Conservation (phyloP, 441 rosid species). For the Populus hybrid region DNA sequence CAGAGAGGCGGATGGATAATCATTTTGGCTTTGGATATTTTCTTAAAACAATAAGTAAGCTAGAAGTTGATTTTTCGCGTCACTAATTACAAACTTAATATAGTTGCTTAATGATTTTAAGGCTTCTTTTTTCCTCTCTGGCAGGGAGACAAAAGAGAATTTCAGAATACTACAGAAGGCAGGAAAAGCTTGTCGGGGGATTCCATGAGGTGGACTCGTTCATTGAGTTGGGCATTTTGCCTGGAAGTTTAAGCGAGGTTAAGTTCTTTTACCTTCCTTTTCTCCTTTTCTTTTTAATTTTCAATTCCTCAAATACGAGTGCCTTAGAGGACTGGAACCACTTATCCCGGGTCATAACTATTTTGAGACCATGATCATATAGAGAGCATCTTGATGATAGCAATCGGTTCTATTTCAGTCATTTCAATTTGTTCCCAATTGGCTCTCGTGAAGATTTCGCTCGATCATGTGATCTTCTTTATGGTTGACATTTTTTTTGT, state of each 20-base stretch:
- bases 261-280: background rate
- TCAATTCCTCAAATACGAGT: background rate
- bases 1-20: constrained; percentile 19
- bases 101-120: no score
- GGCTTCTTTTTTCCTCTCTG: background rate
- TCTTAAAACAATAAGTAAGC: background rate
- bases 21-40: constrained; percentile 15
- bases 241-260: constrained; percentile 41
- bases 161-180: constrained; percentile 48
- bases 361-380: background rate
- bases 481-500: background rate
- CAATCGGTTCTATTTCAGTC: background rate
- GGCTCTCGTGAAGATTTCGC: background rate
- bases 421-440: background rate
- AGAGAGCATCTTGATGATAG: no score
- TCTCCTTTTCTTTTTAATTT: background rate
- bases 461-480: background rate
- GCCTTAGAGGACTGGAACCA: background rate
- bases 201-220: constrained; percentile 44
- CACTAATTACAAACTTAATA: no score
- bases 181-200: constrained; percentile 41
- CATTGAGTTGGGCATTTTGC: constrained; percentile 42
- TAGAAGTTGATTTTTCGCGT: background rate
- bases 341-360: background rate
- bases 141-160: constrained; percentile 37